Evolutionary conservation across 169 alveolate species (phyloP), one percentile per base, ranked within the genome.

Genomic region (Babesia divergens): DNA sequence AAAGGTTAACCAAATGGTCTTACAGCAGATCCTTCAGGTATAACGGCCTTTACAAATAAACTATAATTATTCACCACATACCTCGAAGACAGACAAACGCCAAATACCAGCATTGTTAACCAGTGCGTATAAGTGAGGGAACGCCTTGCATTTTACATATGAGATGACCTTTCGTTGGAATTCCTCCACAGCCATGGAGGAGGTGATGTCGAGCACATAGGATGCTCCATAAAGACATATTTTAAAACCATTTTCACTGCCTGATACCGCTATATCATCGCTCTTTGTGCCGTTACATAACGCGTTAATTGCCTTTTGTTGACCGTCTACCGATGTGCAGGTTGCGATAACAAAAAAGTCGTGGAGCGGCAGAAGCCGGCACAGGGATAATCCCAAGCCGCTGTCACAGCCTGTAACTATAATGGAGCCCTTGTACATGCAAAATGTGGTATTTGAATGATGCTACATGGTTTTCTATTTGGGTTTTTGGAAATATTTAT

Each of bases 71-170:
- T n/a, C n/a, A n/a, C 22, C 9, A 49, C 46, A 22, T 47, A 80
- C 88, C 62, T 64, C 37, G 16, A 69, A 29, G 16, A 58, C 3
- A 18, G 81, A 59, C 37, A 68, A 80, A 22, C 81, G 40, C 88
- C 88, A 80, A 0, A 80, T 80, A 9, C 74, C 88, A 7, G 88
- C 83, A 42, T 80, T 80, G 49, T 80, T 80, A 6, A 80, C 43
- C 0, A 80, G 16, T 13, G 88, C 42, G 29, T 62, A 64, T 0
- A 80, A 28, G 44, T 38, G 40, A 2, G 88, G 88, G 13, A 64
- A 7, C 18, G 32, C 35, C 13, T 16, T 32, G n/a, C 35, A 9
- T 7, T 28, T 35, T 7, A 58, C 26, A n/a, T 16, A 9, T 4
- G 31, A 31, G 11, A 18, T 14, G 13, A 60, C 37, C 14, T 29